Base-by-base conservation (phyloP, 208 protist genomes). In the Leishmania tropica region DNA sequence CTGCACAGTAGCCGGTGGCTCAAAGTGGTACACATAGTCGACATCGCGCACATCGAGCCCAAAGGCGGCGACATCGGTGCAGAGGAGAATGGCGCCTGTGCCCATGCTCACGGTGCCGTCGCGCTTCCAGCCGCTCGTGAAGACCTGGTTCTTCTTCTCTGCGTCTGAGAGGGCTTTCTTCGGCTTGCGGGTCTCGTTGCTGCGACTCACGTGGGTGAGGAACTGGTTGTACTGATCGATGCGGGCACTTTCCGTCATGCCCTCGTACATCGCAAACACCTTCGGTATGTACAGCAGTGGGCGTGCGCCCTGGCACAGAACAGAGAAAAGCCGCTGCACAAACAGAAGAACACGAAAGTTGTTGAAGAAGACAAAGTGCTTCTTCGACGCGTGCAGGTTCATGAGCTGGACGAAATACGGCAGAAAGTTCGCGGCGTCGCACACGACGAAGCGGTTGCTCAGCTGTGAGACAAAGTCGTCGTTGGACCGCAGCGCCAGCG, bases 301-400 rank as follows among this genome's bases (percentile, higher is more conserved):
- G 3, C 89, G 87, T 1, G 75, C 64, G 28, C 92, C 87, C 58
- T 92, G 73, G 53, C 74, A 79, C 24, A 97, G 78, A 19, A 68
- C 35, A 4, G 62, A n/a, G 75, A 98, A 92, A 0, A 97, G 87
- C 47, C 89, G 82, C 78, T 92, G 85, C 13, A 96, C 92, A 81
- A 96, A 97, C 4, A 87, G 72, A 5, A 97, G 86, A 45, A 88
- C 90, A 68, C 87, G 84, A 56, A 88, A 83, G 79, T 85, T 90
- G 86, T 98, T 97, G 83, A 97, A 98, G 81, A 98, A 98, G 31
- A 98, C 90, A 87, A 97, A 97, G 85, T 98, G 96, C 79, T 98
- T 98, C 76, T 96, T 95, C 19, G 88, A 94, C 1, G 94, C 83
- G 78, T 98, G 96, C 17, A 95, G 40, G 81, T 97, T 97, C 85